Base-by-base conservation (phyloP, 2,329 filamentous ascomycete genomes). In the Emergomyces africanus region DNA sequence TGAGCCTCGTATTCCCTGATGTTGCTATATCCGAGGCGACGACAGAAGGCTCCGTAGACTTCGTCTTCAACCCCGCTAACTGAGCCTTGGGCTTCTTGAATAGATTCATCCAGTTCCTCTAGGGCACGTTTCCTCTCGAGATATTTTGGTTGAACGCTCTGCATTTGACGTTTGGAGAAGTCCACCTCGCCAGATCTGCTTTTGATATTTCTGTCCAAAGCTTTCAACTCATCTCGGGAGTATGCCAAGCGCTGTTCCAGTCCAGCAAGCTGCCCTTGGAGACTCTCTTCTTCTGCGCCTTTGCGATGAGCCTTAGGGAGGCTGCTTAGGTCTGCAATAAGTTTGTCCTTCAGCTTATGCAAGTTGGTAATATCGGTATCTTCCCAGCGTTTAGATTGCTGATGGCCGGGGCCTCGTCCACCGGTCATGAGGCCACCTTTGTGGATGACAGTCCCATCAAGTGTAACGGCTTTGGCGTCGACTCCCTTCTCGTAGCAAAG, bases 361-460 rank as follows among this genome's bases (percentile, higher is more conserved):
- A 96, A 78, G 61, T 89, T 89, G 64, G 95, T 89, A 35, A 96
- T 84, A 66, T 96, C 90, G 8, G 87, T 83, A 66, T 96, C 91
- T 67, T 96, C 91, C 74, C 95, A 97, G 57, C 88, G 83, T 60
- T 90, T 86, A 64, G 90, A 88, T 61, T 83, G 83, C 58, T 86
- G 84, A 70, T 88, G 89, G 53, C 85, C 83, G 0, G 85, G 86
- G 35, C 90, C 87, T 62, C 90, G 87, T 64, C 94, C 94, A 79
- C 94, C 94, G 54, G 94, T 97, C 87, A 99, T 97, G 57, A 95
- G 81, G 68, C 94, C 94, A 51, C 89, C 90, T 71, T 97, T 97
- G 77, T 96, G 90, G 64, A 99, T 96, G 61, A 99, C 87, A 58
- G 87, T 92, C n/a, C 94, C 94, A 69, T 97, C 91, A 14, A 97